A percentile compares a stretch with the other conserved stretches of the same genome.
phyloP scores from a whole-genome alignment of 2,329 filamentous ascomycete genomes.

The Raffaelea ambrosiae region DNA sequence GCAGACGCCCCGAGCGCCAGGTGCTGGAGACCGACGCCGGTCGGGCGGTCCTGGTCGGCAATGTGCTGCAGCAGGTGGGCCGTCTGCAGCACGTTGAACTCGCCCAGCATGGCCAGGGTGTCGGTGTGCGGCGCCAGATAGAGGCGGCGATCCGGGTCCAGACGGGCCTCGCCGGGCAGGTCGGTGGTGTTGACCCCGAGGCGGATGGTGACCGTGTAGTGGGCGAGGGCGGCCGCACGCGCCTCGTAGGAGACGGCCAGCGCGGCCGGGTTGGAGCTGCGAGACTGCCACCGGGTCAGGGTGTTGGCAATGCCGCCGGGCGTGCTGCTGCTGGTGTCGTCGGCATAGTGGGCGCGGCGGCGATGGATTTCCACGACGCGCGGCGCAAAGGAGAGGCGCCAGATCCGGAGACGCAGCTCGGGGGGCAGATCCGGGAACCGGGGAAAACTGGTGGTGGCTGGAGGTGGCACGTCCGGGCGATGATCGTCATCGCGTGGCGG shows the following conservation, averaged over 20 bases:
- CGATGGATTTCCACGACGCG: slow-evolving; percentile 26
- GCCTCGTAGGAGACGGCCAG: slow-evolving; percentile 23
- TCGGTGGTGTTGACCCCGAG: slow-evolving; percentile 13
- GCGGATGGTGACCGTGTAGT: slow-evolving; percentile 22
- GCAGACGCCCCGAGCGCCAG: slow-evolving; percentile 5
- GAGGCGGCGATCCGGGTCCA: slow-evolving; percentile 15
- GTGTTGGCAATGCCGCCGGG: slow-evolving; percentile 4
- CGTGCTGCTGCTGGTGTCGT: slow-evolving; percentile 9
- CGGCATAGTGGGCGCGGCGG: slow-evolving; percentile 20
- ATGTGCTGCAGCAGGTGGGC: slow-evolving; percentile 4
- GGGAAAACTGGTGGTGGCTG: slow-evolving; percentile 15
- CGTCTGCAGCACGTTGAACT: slow-evolving; percentile 14
- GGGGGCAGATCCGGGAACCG: slow-evolving; percentile 22
- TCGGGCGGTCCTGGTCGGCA: background rate
- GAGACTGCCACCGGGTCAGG: slow-evolving; percentile 19
- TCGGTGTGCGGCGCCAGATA: slow-evolving; percentile 23
- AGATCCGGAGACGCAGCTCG: slow-evolving; percentile 27
- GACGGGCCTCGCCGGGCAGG: slow-evolving; percentile 12
- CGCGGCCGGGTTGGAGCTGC: slow-evolving; percentile 22
- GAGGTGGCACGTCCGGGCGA: too few relatives aligned
- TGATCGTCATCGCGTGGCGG: too few relatives aligned
- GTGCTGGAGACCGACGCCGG: background rate
- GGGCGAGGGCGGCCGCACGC: slow-evolving; percentile 19
- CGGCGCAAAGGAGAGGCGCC: slow-evolving; percentile 22
- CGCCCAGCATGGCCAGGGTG: slow-evolving; percentile 23